phyloP scores from a whole-genome alignment of 805 yeast species.

The Teunomyces stri region DNA sequence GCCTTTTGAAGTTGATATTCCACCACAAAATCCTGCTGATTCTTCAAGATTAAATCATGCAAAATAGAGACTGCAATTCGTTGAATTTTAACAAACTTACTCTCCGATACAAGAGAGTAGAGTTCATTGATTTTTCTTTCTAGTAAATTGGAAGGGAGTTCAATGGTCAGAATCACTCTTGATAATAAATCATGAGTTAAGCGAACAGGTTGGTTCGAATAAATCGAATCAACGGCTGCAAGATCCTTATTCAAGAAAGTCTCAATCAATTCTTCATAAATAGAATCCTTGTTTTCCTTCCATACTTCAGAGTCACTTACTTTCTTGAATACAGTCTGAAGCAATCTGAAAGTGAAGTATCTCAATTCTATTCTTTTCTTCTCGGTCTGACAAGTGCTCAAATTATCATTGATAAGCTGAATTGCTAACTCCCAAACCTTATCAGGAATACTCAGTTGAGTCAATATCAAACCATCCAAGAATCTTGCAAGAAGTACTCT shows the following conservation, averaged over 20 bases:
- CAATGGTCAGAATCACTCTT: conserved; percentile 22
- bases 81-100: conserved; percentile 30
- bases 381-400: conserved; percentile 40
- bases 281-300: conserved; percentile 33
- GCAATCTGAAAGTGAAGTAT: conserved; percentile 44
- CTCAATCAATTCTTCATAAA: conserved; percentile 45
- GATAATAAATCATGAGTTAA: conserved; percentile 36
- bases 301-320: conserved; percentile 20
- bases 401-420: conserved; percentile 42
- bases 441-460: conserved; percentile 21
- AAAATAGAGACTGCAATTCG: conserved; percentile 44
- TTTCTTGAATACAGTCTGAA: conserved; percentile 1
- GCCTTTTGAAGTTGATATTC: conserved; percentile 56
- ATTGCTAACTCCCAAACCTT: conserved; percentile 36
- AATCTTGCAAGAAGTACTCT: conserved; percentile 53
- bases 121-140: conserved; percentile 32
- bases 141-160: conserved; percentile 27
- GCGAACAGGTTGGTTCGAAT: conserved; percentile 28
- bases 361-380: conserved; percentile 43
- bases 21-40: conserved; percentile 59
- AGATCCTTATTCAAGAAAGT: conserved; percentile 30
- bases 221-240: conserved; percentile 15
- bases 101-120: conserved; percentile 25
- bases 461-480: conserved; percentile 23
- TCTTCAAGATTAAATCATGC: conserved; percentile 36